Evolutionary conservation across 331 rosid genomes (phyloP), one percentile per base, ranked within the genome.

Genomic region (Malus hybrid): DNA sequence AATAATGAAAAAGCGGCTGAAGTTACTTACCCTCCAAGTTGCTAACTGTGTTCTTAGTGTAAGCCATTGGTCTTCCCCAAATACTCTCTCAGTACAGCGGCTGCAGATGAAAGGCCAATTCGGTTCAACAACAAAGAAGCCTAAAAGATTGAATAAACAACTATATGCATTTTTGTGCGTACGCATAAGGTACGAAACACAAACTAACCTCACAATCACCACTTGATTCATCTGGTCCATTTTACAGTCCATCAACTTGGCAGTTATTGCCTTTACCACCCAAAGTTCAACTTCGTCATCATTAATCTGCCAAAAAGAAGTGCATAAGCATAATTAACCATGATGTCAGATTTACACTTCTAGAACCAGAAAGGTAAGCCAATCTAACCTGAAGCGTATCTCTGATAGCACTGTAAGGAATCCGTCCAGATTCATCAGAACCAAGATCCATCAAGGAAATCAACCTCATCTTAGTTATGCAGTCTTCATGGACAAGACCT

Each of bases 181-280:
- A 24, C 14, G 5, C 66, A 61, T 15, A 26, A 61, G 66, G 66
- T 28, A 63, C 19, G 67, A 64, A 70, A 46, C 30, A 7, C 6
- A 80, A 52, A 46, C 84, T 33, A 75, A 94, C 99, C 92, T 92
- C 74, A 90, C 97, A 78, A 85, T 75, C 32, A 92, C 90, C 69
- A 92, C 84, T 85, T 90, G 85, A 85, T 94, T 94, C 99, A 92
- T 90, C 84, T 94, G 97, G 80, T 94, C 97, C 86, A 94, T 86
- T 89, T 92, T 92, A 81, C 99, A 92, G 86, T 90, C 92, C 53
- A 92, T 74, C 75, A 92, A 82, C 86, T 89, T 92, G 6, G 93
- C 87, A 28, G 96, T 86, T 79, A 94, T 90, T 63, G 93, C 97
- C 88, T 83, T 94, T 64, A 92, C 92, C 68, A 94, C 93, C 99